Evolutionary conservation across 2,329 filamentous ascomycete genomes (phyloP).

Genomic region (Dactylellina haptotyla): DNA sequence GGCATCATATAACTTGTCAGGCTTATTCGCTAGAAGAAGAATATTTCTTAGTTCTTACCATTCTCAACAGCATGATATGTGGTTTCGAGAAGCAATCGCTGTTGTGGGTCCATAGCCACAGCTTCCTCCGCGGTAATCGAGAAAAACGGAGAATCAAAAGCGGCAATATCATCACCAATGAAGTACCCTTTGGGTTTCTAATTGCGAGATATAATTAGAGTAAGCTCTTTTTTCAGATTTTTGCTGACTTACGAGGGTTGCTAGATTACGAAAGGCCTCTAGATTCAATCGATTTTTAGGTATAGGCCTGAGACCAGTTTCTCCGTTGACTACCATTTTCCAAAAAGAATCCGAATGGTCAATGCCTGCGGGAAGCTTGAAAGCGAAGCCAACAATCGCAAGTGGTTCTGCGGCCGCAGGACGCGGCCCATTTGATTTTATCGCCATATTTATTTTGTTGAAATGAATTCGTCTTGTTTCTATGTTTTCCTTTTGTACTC

Average conservation of each 20-base stretch:
- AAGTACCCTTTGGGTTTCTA: conserved; percentile 54
- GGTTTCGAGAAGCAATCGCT: conserved; percentile 79
- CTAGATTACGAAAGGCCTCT: conserved; percentile 2
- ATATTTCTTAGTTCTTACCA: conserved; percentile 69
- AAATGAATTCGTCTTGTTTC: too few species aligned
- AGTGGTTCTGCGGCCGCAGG: neutral
- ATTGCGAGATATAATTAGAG: neutral
- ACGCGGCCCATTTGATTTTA: neutral
- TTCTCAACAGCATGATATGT: conserved; percentile 85
- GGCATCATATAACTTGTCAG: conserved; percentile 7
- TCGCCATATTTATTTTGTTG: neutral
- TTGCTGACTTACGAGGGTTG: neutral
- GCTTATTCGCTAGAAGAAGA: neutral
- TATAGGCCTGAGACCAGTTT: conserved; percentile 3
- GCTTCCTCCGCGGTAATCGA: conserved; percentile 87
- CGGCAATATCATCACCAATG: conserved; percentile 75
- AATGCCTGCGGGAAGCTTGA: conserved; percentile 17
- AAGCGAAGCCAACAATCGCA: conserved; percentile 19
- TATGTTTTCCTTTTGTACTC: too few species aligned
- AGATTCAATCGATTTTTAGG: conserved; percentile 21
- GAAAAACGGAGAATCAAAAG: conserved; percentile 84
- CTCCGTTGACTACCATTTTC: conserved; percentile 8
- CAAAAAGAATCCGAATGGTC: conserved; percentile 4
- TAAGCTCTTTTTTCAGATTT: neutral
- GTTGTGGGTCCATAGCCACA: conserved; percentile 80